Conservation (phyloP, 192 early-diverging fungal genomes). For the Backusella parvicylindrica region DNA sequence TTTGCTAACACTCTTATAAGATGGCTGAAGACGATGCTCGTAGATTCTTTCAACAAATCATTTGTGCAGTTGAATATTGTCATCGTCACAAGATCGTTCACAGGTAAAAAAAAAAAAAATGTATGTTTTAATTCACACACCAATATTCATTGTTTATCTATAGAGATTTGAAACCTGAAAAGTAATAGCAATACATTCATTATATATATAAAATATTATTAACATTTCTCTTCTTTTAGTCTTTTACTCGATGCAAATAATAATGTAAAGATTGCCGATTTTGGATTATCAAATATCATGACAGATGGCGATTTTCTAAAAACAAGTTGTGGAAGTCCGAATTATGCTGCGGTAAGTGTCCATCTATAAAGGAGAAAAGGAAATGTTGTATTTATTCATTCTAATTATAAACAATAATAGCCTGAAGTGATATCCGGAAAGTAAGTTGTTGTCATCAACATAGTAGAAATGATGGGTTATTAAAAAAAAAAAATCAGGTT, state of each 20-base stretch:
- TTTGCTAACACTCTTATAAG: slow-evolving; percentile 32
- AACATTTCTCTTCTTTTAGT: slow-evolving; percentile 21
- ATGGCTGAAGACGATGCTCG: slow-evolving; percentile 84
- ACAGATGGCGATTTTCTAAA: slow-evolving; percentile 84
- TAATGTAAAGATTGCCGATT: slow-evolving; percentile 98
- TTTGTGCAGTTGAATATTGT: slow-evolving; percentile 92
- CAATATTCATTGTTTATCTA: not conserved
- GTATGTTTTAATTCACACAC: not conserved
- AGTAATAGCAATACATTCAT: slow-evolving; percentile 34
- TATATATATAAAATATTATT: not conserved
- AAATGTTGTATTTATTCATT: not conserved
- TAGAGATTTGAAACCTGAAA: slow-evolving; percentile 81
- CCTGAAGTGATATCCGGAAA: slow-evolving; percentile 86
- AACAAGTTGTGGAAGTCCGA: slow-evolving; percentile 83
- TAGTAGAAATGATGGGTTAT: not conserved
- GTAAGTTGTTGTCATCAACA: slow-evolving; percentile 31
- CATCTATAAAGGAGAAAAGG: not conserved
- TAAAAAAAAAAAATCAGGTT: slow-evolving; percentile 23
- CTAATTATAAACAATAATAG: slow-evolving; percentile 7
- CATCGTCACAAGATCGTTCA: slow-evolving; percentile 91
- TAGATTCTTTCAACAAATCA: slow-evolving; percentile 95
- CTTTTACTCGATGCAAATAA: slow-evolving; percentile 86
- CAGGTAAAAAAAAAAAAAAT: slow-evolving; percentile 11
- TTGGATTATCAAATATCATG: slow-evolving; percentile 94
- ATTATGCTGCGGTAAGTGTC: slow-evolving; percentile 68